A percentile compares a stretch with the other conserved stretches of the same genome.
phyloP scores from a whole-genome alignment of 1,139 yeast species.

The Diutina pseudorugosa region DNA sequence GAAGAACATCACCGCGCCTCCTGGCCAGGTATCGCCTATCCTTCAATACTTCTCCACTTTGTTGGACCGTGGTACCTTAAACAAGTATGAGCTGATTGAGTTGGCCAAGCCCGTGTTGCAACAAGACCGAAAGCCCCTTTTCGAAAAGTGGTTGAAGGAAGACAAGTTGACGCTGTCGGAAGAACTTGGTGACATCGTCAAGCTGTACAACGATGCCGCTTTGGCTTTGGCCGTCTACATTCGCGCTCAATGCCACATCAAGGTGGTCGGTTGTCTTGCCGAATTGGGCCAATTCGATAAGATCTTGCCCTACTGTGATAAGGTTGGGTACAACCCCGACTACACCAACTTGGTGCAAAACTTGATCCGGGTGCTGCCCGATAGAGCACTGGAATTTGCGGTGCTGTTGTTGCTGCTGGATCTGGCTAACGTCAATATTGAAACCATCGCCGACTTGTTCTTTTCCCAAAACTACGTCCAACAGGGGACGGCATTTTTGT shows the following conservation, averaged over 20 bases:
- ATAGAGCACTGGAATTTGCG: slow-evolving; percentile 95
- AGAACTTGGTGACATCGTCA: slow-evolving; percentile 92
- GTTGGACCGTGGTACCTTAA: slow-evolving; percentile 85
- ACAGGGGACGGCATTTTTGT: slow-evolving; percentile 96
- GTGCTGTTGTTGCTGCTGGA: slow-evolving; percentile 62
- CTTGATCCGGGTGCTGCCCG: slow-evolving; percentile 88
- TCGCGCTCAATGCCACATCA: slow-evolving; percentile 73
- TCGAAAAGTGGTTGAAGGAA: slow-evolving; percentile 94
- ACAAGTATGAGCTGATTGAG: slow-evolving; percentile 89
- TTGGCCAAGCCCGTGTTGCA: slow-evolving; percentile 92
- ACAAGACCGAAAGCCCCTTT: slow-evolving; percentile 87
- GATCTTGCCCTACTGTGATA: slow-evolving; percentile 86
- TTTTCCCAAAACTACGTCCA: slow-evolving; percentile 89
- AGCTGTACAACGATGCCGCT: slow-evolving; percentile 66
- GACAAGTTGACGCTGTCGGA: slow-evolving; percentile 90
- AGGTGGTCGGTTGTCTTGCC: slow-evolving; percentile 87
- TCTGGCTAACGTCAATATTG: slow-evolving; percentile 61
- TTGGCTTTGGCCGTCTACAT: slow-evolving; percentile 87
- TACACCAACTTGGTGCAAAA: slow-evolving; percentile 84
- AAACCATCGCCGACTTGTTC: slow-evolving; percentile 85
- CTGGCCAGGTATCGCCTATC: slow-evolving; percentile 92
- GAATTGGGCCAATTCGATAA: slow-evolving; percentile 96
- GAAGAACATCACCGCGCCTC: slow-evolving; percentile 86
- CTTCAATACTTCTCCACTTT: slow-evolving; percentile 86
- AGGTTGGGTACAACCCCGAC: slow-evolving; percentile 83